These are phyloP conservation scores for Microdochium bolleyi DNA, from an alignment of 2,329 filamentous ascomycete genomes.

Conservation along the genomic window DNA sequence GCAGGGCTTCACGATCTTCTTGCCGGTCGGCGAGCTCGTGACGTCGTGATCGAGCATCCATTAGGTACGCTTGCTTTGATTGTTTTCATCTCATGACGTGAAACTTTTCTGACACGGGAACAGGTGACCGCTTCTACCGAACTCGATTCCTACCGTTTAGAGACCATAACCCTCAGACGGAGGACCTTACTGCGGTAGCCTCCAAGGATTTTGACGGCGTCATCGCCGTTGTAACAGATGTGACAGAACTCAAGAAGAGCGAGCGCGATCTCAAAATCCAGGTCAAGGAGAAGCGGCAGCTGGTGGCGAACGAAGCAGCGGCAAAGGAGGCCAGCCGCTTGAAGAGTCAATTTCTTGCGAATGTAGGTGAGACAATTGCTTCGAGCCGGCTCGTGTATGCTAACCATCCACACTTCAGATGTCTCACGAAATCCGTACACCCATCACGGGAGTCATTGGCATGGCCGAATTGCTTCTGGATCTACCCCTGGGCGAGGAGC, in stretches of 20 bases:
- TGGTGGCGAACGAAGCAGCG: conserved; percentile 67
- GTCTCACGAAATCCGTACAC: conserved; percentile 73
- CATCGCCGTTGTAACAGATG: conserved; percentile 73
- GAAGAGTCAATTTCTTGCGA: conserved; percentile 73
- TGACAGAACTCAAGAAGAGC: conserved; percentile 62
- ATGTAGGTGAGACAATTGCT: conserved; percentile 25
- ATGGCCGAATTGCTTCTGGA: conserved; percentile 71
- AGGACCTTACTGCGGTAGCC: conserved; percentile 36
- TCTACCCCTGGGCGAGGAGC: conserved; percentile 59
- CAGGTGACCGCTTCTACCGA: conserved; percentile 58
- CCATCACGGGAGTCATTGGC: conserved; percentile 73
- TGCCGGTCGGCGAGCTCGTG: conserved; percentile 48
- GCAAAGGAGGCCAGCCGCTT: conserved; percentile 74
- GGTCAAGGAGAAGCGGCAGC: conserved; percentile 59
- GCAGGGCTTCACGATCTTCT: conserved; percentile 57
- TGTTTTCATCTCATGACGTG: conserved; percentile 2
- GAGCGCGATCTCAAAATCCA: conserved; percentile 56
- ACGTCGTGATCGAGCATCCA: conserved; percentile 53
- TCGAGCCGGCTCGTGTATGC: neutral
- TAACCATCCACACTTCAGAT: conserved; percentile 33
- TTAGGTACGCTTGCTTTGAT: conserved; percentile 29
- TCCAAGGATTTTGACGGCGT: conserved; percentile 51
- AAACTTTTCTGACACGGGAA: conserved; percentile 1
- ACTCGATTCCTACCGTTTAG: conserved; percentile 63
- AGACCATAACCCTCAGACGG: conserved; percentile 44